Conservation (phyloP, 805 yeast species). For the Wickerhamomyces pijperi region DNA sequence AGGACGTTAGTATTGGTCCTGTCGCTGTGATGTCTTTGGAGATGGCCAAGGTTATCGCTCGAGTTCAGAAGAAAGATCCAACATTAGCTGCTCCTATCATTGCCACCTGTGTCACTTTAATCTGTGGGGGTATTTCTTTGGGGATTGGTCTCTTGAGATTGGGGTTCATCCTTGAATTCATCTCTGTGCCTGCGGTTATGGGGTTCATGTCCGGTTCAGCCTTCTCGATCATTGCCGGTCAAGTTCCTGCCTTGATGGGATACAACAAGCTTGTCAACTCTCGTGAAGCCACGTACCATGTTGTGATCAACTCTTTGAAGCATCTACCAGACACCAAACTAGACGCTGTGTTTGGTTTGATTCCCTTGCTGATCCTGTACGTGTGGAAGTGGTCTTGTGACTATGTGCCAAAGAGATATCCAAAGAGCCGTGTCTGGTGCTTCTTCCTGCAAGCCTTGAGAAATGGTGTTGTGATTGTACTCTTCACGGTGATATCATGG, state of each 20-base stretch:
- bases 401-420: conserved; percentile 51
- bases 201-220: conserved; percentile 97
- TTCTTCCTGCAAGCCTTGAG: conserved; percentile 71
- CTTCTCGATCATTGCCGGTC: conserved; percentile 70
- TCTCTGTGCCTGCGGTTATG: conserved; percentile 83
- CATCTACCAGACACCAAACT: conserved; percentile 54
- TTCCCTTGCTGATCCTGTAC: conserved; percentile 62
- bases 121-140: conserved; percentile 78
- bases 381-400: conserved; percentile 58
- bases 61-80: conserved; percentile 44
- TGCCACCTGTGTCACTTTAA: conserved; percentile 68
- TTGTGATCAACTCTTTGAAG: conserved; percentile 62
- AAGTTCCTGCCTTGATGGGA: conserved; percentile 82
- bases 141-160: conserved; percentile 76
- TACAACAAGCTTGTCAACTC: conserved; percentile 56
- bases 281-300: conserved; percentile 56
- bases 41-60: conserved; percentile 64
- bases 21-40: conserved; percentile 93
- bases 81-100: conserved; percentile 50
- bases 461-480: conserved; percentile 70
- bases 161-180: conserved; percentile 82
- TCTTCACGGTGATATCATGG: conserved; percentile 79
- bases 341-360: conserved; percentile 86
- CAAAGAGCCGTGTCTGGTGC: conserved; percentile 37
- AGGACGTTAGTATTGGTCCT: conserved; percentile 93